Percentiles rank a stretch among this genome's conserved stretches.
Conservation (phyloP, 2,329 filamentous ascomycete genomes). For the Coniella lustricola region DNA sequence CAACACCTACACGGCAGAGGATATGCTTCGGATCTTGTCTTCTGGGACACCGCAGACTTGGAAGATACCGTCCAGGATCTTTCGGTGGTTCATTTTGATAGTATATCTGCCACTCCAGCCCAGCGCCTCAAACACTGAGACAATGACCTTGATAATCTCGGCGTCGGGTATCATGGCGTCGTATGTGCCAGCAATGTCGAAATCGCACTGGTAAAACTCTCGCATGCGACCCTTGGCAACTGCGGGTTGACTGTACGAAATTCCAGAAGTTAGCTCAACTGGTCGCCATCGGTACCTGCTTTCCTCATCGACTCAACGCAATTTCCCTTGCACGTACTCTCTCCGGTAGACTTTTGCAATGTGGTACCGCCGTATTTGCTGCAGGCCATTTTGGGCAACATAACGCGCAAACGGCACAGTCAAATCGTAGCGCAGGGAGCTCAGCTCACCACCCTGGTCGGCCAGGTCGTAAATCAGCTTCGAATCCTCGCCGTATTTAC, state of each 20-base stretch:
- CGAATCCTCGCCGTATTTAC: conserved; percentile 88
- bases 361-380: conserved; percentile 88
- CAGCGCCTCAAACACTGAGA: conserved; percentile 77
- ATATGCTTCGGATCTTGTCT: conserved; percentile 83
- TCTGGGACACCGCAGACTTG: conserved; percentile 81
- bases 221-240: conserved; percentile 90
- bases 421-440: conserved; percentile 77
- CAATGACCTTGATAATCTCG: conserved; percentile 77
- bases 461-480: conserved; percentile 87
- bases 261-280: conserved; percentile 26
- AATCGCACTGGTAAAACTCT: conserved; percentile 97
- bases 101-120: conserved; percentile 58
- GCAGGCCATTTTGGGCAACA: conserved; percentile 78
- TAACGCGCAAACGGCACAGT: conserved; percentile 88
- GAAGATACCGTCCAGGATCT: conserved; percentile 89
- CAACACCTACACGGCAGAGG: conserved; percentile 59
- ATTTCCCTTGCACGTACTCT: conserved; percentile 43
- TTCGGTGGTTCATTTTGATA: conserved; percentile 92
- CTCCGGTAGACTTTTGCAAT: conserved; percentile 80
- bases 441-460: conserved; percentile 80
- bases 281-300: conserved; percentile 61
- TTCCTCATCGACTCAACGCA: conserved; percentile 44
- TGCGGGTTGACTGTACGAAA: conserved; percentile 41
- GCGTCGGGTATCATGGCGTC: conserved; percentile 90
- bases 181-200: conserved; percentile 84